phyloP scores from a whole-genome alignment of 2,329 filamentous ascomycete species.

The Drechslera avenae region DNA sequence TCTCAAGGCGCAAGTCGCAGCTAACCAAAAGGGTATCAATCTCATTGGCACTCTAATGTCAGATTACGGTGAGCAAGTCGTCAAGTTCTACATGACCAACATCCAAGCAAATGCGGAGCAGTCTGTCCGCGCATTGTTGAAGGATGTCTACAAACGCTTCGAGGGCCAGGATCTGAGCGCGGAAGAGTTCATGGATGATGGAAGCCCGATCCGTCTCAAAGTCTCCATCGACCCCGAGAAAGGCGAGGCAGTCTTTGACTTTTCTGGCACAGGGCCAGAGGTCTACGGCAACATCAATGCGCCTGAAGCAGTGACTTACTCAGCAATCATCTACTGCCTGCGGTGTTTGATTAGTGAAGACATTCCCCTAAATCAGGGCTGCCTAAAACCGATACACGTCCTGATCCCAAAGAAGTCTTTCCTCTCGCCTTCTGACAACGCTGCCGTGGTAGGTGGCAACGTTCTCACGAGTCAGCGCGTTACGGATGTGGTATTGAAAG shows the following conservation, averaged over 20 bases:
- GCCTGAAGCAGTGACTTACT: constrained; percentile 80
- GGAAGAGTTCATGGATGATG: constrained; percentile 86
- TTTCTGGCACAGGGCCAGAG: constrained; percentile 77
- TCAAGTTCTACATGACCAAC: constrained; percentile 81
- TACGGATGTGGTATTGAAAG: constrained; percentile 81
- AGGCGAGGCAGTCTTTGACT: constrained; percentile 79
- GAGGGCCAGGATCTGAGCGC: constrained; percentile 73
- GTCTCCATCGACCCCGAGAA: constrained; percentile 75
- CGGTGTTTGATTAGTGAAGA: constrained; percentile 79
- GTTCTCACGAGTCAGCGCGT: constrained; percentile 78
- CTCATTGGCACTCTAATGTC: constrained; percentile 75
- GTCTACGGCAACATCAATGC: constrained; percentile 83
- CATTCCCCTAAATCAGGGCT: constrained; percentile 87
- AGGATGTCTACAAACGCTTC: constrained; percentile 71
- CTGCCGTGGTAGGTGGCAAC: constrained; percentile 83
- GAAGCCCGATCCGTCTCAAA: constrained; percentile 74
- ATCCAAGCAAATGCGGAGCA: constrained; percentile 82
- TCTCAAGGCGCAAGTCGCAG: constrained; percentile 83
- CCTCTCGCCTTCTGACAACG: constrained; percentile 74
- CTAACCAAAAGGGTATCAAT: constrained; percentile 83
- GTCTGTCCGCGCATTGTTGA: constrained; percentile 75
- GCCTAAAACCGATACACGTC: constrained; percentile 76
- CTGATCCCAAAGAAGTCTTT: constrained; percentile 74
- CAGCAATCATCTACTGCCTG: constrained; percentile 84
- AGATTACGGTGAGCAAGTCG: constrained; percentile 77